Evolutionary conservation across 441 rosid genomes (phyloP).

Genomic region (Dalechampia spathulata): DNA sequence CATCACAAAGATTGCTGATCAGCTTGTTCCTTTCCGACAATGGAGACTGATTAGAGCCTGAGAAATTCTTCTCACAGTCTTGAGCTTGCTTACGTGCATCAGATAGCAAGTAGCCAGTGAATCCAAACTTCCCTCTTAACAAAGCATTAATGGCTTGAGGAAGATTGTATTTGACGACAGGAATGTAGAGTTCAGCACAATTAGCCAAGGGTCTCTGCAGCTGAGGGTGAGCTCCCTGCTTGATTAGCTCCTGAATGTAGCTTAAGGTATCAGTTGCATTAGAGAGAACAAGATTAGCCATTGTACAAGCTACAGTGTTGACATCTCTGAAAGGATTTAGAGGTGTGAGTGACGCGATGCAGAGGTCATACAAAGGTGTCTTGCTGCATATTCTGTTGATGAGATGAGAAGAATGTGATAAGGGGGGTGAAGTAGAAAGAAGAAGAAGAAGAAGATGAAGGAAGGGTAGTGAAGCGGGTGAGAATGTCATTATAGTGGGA

Average conservation of each 20-base stretch:
- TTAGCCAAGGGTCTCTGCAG: conserved; percentile 57
- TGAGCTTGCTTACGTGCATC: conserved; percentile 53
- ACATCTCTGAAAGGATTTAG: conserved; percentile 27
- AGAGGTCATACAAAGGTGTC: conserved; percentile 63
- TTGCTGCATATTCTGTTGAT: conserved; percentile 48
- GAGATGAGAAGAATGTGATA: conserved; percentile 26
- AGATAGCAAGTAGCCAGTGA: conserved; percentile 50
- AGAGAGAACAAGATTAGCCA: conserved; percentile 40
- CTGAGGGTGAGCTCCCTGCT: conserved; percentile 37
- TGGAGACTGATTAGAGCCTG: conserved; percentile 30
- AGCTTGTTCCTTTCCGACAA: conserved; percentile 44
- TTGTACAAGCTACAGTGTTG: conserved; percentile 39
- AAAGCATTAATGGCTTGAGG: conserved; percentile 80
- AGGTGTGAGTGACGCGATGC: conserved; percentile 37
- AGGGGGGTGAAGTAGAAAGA: conserved; percentile 5
- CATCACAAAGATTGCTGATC: conserved; percentile 46
- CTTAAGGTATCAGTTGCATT: conserved; percentile 50
- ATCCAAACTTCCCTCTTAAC: conserved; percentile 37
- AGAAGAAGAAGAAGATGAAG: conserved; percentile 15
- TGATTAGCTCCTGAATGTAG: conserved; percentile 40
- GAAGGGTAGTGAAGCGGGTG: too few species aligned
- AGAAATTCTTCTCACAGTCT: conserved; percentile 48
- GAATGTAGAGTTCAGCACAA: conserved; percentile 76
- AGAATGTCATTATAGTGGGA: too few species aligned
- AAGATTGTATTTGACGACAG: conserved; percentile 66